A percentile compares a stretch with the other conserved stretches of the same genome.
These are phyloP conservation scores for Eucalyptus sp. DNA, from an alignment of 345 rosid genomes.

Conservation along the genomic window DNA sequence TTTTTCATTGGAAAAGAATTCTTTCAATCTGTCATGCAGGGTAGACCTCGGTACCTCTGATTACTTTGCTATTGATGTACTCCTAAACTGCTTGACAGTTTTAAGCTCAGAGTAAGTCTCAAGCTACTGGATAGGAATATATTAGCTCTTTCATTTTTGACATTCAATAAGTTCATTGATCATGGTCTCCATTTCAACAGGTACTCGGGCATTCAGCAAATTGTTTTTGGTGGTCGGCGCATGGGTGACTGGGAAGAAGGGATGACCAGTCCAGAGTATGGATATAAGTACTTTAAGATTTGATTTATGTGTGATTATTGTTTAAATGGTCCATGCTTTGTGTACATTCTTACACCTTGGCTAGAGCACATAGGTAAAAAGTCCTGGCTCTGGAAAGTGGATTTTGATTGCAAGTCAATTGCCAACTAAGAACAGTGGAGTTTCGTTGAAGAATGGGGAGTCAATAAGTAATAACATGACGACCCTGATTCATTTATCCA, in stretches of 20 bases:
- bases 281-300: constrained; percentile 79
- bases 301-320: neutral
- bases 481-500: neutral
- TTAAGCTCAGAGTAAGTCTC: constrained; percentile 74
- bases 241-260: constrained; percentile 98
- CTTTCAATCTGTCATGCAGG: constrained; percentile 29
- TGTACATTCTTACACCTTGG: neutral
- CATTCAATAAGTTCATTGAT: neutral
- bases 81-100: constrained; percentile 81
- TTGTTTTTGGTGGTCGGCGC: constrained; percentile 68
- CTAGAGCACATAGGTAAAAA: neutral
- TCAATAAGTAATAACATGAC: neutral
- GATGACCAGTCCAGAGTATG: constrained; percentile 63
- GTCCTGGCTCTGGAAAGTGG: neutral
- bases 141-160: neutral
- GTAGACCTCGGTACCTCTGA: constrained; percentile 90
- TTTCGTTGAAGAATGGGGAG: neutral
- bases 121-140: neutral
- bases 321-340: neutral
- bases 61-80: constrained; percentile 66
- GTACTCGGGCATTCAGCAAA: constrained; percentile 74
- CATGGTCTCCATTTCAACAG: constrained; percentile 13
- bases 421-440: neutral
- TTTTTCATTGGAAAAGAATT: neutral
- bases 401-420: neutral